Percentiles rank a stretch among this genome's conserved stretches.
Evolutionary conservation across 129 eudicot species (phyloP).

Genomic region (Escallonia rubra): DNA sequence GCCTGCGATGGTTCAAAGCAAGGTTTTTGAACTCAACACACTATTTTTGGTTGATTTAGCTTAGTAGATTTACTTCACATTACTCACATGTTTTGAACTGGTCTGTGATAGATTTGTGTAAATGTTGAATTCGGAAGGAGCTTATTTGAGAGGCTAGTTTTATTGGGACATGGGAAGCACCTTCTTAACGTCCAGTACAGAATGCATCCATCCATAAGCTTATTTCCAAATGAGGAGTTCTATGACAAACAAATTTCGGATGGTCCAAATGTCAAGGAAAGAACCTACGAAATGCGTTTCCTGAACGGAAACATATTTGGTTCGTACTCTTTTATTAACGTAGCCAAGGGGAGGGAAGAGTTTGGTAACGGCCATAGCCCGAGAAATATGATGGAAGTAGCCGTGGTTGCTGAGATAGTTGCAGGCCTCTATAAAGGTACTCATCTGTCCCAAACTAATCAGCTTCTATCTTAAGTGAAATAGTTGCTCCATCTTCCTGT

Average conservation of each 20-base stretch:
- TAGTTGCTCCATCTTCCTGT: not conserved
- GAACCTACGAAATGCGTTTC: conserved; percentile 17
- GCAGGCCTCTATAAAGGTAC: conserved; percentile 43
- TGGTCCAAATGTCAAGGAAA: conserved; percentile 40
- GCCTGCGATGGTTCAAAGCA: conserved; percentile 80
- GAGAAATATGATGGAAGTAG: conserved; percentile 46
- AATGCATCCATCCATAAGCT: conserved; percentile 86
- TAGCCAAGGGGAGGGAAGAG: conserved; percentile 39
- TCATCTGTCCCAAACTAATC: not conserved
- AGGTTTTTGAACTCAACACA: conserved; percentile 32
- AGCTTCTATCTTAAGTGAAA: not conserved
- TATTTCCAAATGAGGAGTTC: conserved; percentile 63
- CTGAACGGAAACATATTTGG: conserved; percentile 41
- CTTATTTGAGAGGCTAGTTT: conserved; percentile 57
- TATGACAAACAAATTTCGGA: conserved; percentile 44
- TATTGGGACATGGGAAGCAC: conserved; percentile 60
- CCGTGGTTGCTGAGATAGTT: conserved; percentile 35
- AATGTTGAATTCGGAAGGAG: conserved; percentile 73
- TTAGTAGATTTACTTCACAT: too few relatives aligned
- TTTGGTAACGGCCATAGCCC: conserved; percentile 26
- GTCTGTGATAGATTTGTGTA: conserved; percentile 32
- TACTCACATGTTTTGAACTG: not conserved
- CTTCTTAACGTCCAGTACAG: conserved; percentile 75
- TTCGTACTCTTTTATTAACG: conserved; percentile 53
- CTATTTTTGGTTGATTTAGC: not conserved